These are phyloP conservation scores for Thinopyrum elongatum DNA, from an alignment of 176 grass and related monocot genomes.

Conservation along the genomic window DNA sequence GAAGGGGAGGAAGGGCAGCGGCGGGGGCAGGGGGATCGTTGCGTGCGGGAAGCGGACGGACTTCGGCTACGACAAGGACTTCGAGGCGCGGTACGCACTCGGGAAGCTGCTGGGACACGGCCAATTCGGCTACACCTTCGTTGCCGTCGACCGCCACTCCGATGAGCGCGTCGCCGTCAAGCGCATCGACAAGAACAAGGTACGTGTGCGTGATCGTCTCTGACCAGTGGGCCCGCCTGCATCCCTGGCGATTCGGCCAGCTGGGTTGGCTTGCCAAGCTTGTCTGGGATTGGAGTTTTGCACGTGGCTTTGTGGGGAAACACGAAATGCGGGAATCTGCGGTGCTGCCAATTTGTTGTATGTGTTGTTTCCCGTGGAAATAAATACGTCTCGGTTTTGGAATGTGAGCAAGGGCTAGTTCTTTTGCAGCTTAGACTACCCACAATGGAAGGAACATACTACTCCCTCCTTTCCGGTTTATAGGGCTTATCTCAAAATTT, in stretches of 20 bases:
- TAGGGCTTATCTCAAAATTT: too few relatives aligned
- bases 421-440: too few relatives aligned
- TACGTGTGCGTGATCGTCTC: background rate
- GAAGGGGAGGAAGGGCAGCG: conserved; percentile 1
- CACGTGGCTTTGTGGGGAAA: conserved; percentile 1
- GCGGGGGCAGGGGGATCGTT: conserved; percentile 22
- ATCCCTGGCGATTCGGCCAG: background rate
- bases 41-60: conserved; percentile 81
- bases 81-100: conserved; percentile 59
- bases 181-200: conserved; percentile 94
- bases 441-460: too few relatives aligned
- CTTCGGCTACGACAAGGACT: conserved; percentile 87
- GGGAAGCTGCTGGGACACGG: conserved; percentile 84
- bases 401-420: too few relatives aligned
- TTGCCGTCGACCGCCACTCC: conserved; percentile 64
- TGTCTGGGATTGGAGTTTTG: background rate
- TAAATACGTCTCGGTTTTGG: background rate
- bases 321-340: background rate
- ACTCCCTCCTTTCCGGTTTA: too few relatives aligned
- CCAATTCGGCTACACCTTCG: conserved; percentile 82
- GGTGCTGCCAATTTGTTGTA: background rate
- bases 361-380: background rate
- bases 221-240: conserved; percentile 21
- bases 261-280: conserved; percentile 20
- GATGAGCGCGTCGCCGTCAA: conserved; percentile 76